Evolutionary conservation across 23 red algal species (phyloP).

Genomic region (Gracilaria vermiculophylla): DNA sequence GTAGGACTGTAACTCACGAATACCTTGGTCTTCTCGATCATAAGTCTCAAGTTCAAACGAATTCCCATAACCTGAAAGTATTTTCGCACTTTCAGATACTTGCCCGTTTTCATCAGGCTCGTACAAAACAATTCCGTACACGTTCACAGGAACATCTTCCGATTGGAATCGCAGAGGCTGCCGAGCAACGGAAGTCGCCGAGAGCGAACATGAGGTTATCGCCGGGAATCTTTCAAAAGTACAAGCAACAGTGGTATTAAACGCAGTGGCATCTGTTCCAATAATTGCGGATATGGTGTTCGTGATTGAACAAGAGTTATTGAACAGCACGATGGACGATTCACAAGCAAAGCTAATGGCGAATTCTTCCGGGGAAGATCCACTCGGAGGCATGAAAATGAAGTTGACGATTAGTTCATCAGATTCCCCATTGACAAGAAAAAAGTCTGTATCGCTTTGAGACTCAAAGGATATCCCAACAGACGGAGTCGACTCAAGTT

Average conservation of each 20-base stretch:
- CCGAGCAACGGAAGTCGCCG: conserved; percentile 12
- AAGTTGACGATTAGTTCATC: conserved; percentile 34
- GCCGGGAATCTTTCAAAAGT: conserved; percentile 30
- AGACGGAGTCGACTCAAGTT: background rate
- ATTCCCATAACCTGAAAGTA: conserved; percentile 29
- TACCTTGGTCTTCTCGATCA: conserved; percentile 36
- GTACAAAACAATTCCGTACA: conserved; percentile 58
- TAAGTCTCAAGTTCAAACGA: conserved; percentile 7
- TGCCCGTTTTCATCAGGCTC: conserved; percentile 18
- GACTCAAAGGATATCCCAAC: conserved; percentile 24
- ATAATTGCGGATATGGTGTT: conserved; percentile 36
- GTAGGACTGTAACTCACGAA: conserved; percentile 16
- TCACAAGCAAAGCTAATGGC: conserved; percentile 32
- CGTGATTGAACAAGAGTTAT: conserved; percentile 22
- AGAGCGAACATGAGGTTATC: background rate
- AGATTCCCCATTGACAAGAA: conserved; percentile 37
- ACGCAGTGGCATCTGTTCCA: conserved; percentile 30
- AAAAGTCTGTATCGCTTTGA: background rate
- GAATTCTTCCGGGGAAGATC: conserved; percentile 19
- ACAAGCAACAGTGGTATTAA: conserved; percentile 49
- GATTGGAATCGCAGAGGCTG: conserved; percentile 16
- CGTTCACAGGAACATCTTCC: background rate
- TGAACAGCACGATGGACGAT: background rate
- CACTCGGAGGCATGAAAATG: conserved; percentile 49
- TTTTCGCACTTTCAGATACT: background rate